phyloP scores from a whole-genome alignment of 345 rosid species.

The Angophora floribunda region DNA sequence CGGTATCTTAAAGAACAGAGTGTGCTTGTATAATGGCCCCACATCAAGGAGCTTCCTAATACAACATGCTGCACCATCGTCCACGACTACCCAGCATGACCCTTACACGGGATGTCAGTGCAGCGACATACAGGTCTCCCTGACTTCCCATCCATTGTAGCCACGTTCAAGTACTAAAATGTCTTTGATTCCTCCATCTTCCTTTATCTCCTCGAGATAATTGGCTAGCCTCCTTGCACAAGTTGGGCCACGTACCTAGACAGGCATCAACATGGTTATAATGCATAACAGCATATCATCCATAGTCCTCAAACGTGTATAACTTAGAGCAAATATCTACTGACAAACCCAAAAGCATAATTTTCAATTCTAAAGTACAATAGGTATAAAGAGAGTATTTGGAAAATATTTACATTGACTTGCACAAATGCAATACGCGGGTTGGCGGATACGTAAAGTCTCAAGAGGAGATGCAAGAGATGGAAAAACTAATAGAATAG shows the following conservation, averaged over 20 bases:
- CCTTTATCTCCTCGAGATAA: constrained; percentile 56
- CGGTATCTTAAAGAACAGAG: neutral
- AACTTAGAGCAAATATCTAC: neutral
- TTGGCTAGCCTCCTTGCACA: constrained; percentile 72
- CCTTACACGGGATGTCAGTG: constrained; percentile 57
- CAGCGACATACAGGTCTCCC: constrained; percentile 84
- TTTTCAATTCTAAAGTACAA: neutral
- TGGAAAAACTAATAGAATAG: neutral
- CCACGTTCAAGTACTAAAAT: constrained; percentile 68
- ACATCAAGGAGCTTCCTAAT: neutral
- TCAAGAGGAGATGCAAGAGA: neutral
- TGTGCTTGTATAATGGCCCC: neutral
- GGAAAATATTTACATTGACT: neutral
- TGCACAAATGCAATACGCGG: neutral
- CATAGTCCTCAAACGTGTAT: neutral
- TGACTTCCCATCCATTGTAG: constrained; percentile 87
- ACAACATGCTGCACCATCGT: neutral
- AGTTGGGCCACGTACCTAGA: constrained; percentile 84
- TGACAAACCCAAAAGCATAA: neutral
- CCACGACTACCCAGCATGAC: constrained; percentile 5
- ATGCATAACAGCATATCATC: neutral
- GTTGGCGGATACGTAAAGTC: neutral
- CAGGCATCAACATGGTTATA: neutral
- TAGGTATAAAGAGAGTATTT: neutral
- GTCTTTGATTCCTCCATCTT: constrained; percentile 64